Conservation (phyloP, 768 basidiomycete species). For the Cantharellus cinnabarinus region DNA sequence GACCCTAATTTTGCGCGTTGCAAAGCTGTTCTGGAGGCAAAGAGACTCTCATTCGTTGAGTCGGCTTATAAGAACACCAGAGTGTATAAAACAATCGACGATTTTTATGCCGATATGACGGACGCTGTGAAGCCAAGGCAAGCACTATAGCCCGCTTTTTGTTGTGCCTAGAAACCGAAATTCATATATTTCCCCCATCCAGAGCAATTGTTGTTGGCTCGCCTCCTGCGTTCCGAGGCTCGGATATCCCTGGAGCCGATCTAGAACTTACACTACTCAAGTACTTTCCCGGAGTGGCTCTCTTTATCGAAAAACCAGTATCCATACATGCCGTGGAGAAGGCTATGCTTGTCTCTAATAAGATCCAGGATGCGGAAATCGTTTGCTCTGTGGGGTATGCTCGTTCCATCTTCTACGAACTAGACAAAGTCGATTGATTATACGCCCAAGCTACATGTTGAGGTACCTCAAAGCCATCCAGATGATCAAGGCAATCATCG, state of each 20-base stretch:
- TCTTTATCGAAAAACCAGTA: conserved; percentile 88
- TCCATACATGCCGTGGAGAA: conserved; percentile 62
- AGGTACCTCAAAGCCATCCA: conserved; percentile 86
- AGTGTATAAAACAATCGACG: conserved; percentile 66
- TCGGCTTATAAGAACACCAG: conserved; percentile 83
- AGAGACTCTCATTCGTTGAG: conserved; percentile 84
- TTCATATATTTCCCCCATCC: background rate
- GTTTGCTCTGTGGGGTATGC: conserved; percentile 77
- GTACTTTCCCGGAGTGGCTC: conserved; percentile 67
- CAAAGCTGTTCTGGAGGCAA: conserved; percentile 45
- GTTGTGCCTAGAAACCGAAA: background rate
- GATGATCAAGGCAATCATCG: conserved; percentile 89
- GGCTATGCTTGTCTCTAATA: conserved; percentile 48
- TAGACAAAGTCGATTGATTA: background rate
- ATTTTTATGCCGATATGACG: conserved; percentile 40
- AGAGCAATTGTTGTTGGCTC: conserved; percentile 76
- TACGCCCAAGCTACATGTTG: conserved; percentile 56
- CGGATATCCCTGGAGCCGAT: conserved; percentile 51
- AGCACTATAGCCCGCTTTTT: conserved; percentile 26
- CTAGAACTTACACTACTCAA: conserved; percentile 76
- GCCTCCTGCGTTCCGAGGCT: conserved; percentile 86
- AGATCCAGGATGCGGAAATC: conserved; percentile 45
- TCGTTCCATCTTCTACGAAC: background rate
- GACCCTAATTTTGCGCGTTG: conserved; percentile 80
- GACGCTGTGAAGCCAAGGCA: conserved; percentile 30